Evolutionary conservation across 805 yeast genomes (phyloP).

Genomic region (Saitoella complicata): DNA sequence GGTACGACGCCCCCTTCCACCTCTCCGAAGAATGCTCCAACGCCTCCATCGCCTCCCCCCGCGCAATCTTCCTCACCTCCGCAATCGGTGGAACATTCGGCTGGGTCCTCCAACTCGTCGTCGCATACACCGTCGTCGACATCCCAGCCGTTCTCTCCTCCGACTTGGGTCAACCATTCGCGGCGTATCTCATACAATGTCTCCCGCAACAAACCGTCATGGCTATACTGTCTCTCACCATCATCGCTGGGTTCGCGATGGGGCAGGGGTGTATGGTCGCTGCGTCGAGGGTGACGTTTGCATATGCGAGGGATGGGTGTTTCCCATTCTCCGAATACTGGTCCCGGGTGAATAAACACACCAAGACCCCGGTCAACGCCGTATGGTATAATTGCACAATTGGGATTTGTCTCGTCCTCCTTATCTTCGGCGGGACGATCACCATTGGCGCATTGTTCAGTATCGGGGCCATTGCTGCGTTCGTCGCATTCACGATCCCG

Average conservation of each 20-base stretch:
- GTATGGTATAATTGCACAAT: conserved; percentile 41
- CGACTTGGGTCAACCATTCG: conserved; percentile 46
- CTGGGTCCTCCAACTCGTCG: conserved; percentile 40
- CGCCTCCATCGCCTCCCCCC: conserved; percentile 49
- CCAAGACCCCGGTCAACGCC: conserved; percentile 2
- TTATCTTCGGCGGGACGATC: conserved; percentile 46
- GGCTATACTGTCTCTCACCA: conserved; percentile 29
- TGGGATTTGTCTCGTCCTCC: conserved; percentile 38
- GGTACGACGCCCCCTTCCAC: conserved; percentile 62
- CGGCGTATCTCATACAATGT: conserved; percentile 36
- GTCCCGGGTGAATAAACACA: conserved; percentile 30
- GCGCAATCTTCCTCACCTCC: conserved; percentile 44
- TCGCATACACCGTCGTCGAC: conserved; percentile 44
- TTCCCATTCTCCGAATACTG: conserved; percentile 40
- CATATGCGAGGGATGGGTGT: conserved; percentile 53
- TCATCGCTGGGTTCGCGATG: conserved; percentile 32
- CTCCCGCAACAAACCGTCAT: conserved; percentile 27
- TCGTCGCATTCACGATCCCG: conserved; percentile 52
- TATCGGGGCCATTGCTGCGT: conserved; percentile 55
- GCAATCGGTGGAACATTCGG: conserved; percentile 31
- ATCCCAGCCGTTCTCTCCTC: conserved; percentile 28
- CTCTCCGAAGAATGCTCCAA: conserved; percentile 57
- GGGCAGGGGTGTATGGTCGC: conserved; percentile 48
- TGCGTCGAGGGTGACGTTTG: conserved; percentile 48
- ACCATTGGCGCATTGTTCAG: conserved; percentile 59